phyloP scores from a whole-genome alignment of 805 yeast species.

The Suhomyces kilbournensis region DNA sequence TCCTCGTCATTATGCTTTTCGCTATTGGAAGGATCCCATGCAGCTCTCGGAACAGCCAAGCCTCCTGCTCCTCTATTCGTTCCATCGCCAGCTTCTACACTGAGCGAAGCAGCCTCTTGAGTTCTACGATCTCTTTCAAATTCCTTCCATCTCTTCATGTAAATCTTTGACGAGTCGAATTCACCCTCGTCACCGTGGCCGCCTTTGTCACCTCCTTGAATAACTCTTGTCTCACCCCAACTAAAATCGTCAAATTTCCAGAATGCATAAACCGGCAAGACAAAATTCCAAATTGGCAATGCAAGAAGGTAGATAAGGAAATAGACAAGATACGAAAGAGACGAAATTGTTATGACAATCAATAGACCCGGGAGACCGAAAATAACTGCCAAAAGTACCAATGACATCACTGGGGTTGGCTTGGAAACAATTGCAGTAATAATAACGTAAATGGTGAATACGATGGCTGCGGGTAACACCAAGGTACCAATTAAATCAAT shows the following conservation, averaged over 20 bases:
- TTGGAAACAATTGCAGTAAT: slow-evolving; percentile 62
- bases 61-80: slow-evolving; percentile 5
- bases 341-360: slow-evolving; percentile 77
- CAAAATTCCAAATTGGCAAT: slow-evolving; percentile 91
- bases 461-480: slow-evolving; percentile 84
- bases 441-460: slow-evolving; percentile 78
- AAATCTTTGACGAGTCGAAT: slow-evolving; percentile 86
- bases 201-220: slow-evolving; percentile 63
- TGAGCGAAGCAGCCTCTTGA: slow-evolving; percentile 16
- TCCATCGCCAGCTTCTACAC: not conserved
- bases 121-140: slow-evolving; percentile 68
- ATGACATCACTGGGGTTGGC: slow-evolving; percentile 77
- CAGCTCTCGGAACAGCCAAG: slow-evolving; percentile 37
- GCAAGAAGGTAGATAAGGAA: slow-evolving; percentile 75
- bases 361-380: slow-evolving; percentile 84
- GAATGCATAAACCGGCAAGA: slow-evolving; percentile 79
- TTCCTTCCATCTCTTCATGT: slow-evolving; percentile 93
- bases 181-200: slow-evolving; percentile 77
- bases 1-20: slow-evolving; percentile 23
- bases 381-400: slow-evolving; percentile 70
- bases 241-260: slow-evolving; percentile 96
- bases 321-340: slow-evolving; percentile 71
- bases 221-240: slow-evolving; percentile 94
- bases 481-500: slow-evolving; percentile 85
- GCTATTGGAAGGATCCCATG: slow-evolving; percentile 44